phyloP scores from a whole-genome alignment of 768 basidiomycete species.

The Podaxis sp. region DNA sequence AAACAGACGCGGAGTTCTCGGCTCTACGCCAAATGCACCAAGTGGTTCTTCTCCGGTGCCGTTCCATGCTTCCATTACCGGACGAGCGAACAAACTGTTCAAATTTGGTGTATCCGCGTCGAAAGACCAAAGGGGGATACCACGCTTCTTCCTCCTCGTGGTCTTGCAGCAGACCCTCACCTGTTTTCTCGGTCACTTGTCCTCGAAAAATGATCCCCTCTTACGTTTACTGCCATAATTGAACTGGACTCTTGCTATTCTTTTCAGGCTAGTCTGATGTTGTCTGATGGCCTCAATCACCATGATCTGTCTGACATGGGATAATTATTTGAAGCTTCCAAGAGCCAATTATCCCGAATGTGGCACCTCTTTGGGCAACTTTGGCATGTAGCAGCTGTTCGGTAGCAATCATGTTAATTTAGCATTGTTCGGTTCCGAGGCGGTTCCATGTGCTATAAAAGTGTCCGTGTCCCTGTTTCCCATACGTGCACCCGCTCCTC shows the following conservation, averaged over 20 bases:
- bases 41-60: neutral
- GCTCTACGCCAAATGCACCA: neutral
- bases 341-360: neutral
- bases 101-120: neutral
- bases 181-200: neutral
- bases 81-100: neutral
- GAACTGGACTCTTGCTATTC: neutral
- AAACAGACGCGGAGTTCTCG: neutral
- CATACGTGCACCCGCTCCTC: neutral
- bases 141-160: neutral
- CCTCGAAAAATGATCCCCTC: neutral
- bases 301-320: neutral
- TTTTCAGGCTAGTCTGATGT: neutral
- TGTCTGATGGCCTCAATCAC: neutral
- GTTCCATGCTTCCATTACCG: neutral
- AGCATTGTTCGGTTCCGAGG: neutral
- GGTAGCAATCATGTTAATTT: neutral
- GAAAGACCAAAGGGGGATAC: neutral
- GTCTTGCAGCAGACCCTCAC: neutral
- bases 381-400: neutral
- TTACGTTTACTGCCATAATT: conserved; percentile 2
- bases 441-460: neutral
- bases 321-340: neutral
- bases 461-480: neutral
- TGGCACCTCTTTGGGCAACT: neutral